These are phyloP conservation scores for Gossypium thurberi DNA, from an alignment of 345 rosid genomes.

Conservation along the genomic window DNA sequence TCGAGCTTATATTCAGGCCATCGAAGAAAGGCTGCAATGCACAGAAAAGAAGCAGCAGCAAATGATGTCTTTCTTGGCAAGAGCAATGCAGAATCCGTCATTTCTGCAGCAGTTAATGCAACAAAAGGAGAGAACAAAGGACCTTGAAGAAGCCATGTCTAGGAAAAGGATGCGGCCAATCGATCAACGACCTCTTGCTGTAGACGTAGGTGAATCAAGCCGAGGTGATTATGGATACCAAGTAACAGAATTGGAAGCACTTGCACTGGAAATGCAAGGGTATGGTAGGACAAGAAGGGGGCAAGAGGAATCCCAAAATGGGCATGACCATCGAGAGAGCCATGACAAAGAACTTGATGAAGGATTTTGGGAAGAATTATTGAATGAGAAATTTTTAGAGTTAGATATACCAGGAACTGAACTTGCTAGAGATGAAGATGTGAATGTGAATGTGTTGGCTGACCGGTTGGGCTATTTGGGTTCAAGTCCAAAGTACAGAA, in stretches of 20 bases:
- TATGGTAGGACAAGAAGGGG: constrained; percentile 30
- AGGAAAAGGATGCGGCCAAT: constrained; percentile 46
- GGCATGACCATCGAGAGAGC: constrained; percentile 17
- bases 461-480: constrained; percentile 43
- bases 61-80: constrained; percentile 79
- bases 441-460: constrained; percentile 33
- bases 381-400: constrained; percentile 40
- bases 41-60: constrained; percentile 78
- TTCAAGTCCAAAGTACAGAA: constrained; percentile 27
- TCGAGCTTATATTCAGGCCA: constrained; percentile 41
- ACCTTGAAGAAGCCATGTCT: constrained; percentile 43
- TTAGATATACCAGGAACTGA: constrained; percentile 24
- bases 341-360: constrained; percentile 41
- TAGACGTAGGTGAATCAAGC: constrained; percentile 18
- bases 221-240: constrained; percentile 19
- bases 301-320: constrained; percentile 23
- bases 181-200: constrained; percentile 13
- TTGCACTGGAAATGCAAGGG: constrained; percentile 88
- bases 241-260: constrained; percentile 73
- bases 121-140: constrained; percentile 41
- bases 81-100: constrained; percentile 59
- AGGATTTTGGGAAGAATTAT: constrained; percentile 62
- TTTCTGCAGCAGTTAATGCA: constrained; percentile 52
- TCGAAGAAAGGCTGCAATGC: constrained; percentile 61
- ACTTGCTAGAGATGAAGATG: constrained; percentile 34